Base-by-base conservation (phyloP, 345 rosid species). In the Populus nigra region DNA sequence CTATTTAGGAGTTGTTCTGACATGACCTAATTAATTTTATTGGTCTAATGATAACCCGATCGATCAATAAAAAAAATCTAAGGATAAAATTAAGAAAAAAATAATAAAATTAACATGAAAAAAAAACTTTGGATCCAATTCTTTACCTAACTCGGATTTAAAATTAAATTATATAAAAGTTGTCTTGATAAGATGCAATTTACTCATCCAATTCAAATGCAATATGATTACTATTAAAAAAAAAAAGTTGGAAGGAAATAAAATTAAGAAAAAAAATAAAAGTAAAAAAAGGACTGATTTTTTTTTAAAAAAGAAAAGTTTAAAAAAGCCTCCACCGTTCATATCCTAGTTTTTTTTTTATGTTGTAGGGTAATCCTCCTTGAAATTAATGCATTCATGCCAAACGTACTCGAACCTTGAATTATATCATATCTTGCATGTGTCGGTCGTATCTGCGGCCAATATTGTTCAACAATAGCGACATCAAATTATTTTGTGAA, bases 1-100 rank as follows among this genome's bases (percentile, higher is more conserved):
- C 0, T 0, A 33, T 33, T 0, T 4, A 33, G 0, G 5, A 33
- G 0, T 33, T 0, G 0, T 33, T 0, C 0, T 0, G 0, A 33
- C 4, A 4, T 33, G 0, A 33, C 5, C 0, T 33, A 33, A 33
- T 33, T 0, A 0, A 33, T 4, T 33, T 33, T 0, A 0, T 33
- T 33, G 36, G 0, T 33, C 36, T 33, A 33, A 33, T 33, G 0
- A 33, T 0, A 33, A 33, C 5, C 0, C 4, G 0, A 0, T 0
- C 1, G 0, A 33, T 0, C 5, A 4, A 33, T 33, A 4, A 33
- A 33, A 33, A 33, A 4, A 33, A 3, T 0, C 0, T 4, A 33
- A 33, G 5, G 0, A 33, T 33, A 0, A 33, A 33, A 33, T 33
- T 33, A 33, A 33, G 3, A 33, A 33, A 33, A 33, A 4, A 31